Percentiles rank a stretch among this genome's conserved stretches.
phyloP scores from a whole-genome alignment of 1,284 basidiomycete species.

The Tilletia caries region DNA sequence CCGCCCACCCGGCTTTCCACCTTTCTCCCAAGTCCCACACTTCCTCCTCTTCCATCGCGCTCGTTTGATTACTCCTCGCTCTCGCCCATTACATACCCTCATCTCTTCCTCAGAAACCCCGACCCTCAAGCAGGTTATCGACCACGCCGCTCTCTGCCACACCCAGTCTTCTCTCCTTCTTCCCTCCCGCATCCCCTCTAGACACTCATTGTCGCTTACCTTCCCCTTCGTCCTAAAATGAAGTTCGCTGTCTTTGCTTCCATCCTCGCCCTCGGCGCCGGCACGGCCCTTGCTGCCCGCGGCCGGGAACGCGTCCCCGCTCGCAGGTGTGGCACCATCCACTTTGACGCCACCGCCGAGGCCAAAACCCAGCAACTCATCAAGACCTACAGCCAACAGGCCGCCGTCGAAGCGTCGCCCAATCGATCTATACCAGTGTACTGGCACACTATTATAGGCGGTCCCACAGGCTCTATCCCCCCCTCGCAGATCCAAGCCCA shows the following conservation, averaged over 20 bases:
- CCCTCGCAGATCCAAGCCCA: slow-evolving; percentile 56
- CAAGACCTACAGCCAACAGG: slow-evolving; percentile 1
- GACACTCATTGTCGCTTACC: no score
- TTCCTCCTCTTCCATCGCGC: no score
- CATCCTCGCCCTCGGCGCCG: not conserved
- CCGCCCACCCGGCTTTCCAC: no score
- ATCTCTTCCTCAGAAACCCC: no score
- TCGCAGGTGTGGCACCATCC: slow-evolving; percentile 14
- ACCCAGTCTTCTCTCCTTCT: no score
- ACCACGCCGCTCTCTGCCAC: no score
- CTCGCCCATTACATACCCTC: no score
- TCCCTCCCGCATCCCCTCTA: no score
- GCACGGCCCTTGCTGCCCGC: slow-evolving; percentile 4
- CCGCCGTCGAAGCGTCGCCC: slow-evolving; percentile 19
- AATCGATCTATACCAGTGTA: slow-evolving; percentile 25
- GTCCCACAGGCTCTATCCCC: slow-evolving; percentile 23
- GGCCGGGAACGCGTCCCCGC: not conserved
- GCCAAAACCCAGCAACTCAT: slow-evolving; percentile 11
- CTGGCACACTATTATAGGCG: slow-evolving; percentile 34
- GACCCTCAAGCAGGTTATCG: no score
- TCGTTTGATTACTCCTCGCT: no score
- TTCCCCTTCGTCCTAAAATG: not conserved
- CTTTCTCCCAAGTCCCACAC: no score
- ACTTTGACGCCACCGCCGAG: slow-evolving; percentile 2
- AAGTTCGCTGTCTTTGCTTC: not conserved